Evolutionary conservation across 2,329 filamentous ascomycete species (phyloP), one percentile per base, ranked within the genome.

Genomic region (Scedosporium aurantiacum): DNA sequence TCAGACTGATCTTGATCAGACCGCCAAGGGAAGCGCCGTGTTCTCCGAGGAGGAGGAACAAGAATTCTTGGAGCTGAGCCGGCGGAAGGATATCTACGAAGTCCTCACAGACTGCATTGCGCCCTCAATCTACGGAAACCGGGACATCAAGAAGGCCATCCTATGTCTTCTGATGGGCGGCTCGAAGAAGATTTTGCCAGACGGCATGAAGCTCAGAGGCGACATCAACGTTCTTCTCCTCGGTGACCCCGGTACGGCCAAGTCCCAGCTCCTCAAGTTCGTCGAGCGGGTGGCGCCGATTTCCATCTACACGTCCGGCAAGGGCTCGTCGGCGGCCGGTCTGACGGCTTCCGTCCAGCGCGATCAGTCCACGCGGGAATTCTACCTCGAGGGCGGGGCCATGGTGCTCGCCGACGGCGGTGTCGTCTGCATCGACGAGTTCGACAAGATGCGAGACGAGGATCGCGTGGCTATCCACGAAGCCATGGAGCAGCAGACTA

Each of bases 401-500:
- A 97, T 99, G 94, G 94, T 99, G 3, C 84, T 99, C 18, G 94
- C 94, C 3, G 94, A 99, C 67, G 92, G 92, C 2, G 94, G 94
- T 68, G 93, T 97, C 1, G 94, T 97, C 8, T 97, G 94, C 74
- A 99, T 99, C 68, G 94, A 99, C 71, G 94, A 99, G 75, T 99
- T 99, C 71, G 94, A 99, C 78, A 99, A 99, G 80, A 99, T 99
- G 94, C 84, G 94, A 64, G 94, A 99, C 71, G 94, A 99, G 73
- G 94, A 99, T 69, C 84, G 94, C 67, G 94, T 97, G 5, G 94
- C 94, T 1, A 99, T 99, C 66, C 94, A 99, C 80, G 94, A 99
- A 82, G 94, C 94, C 63, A 99, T 99, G 94, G 94, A 99, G 73
- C 94, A 99, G 76, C 94, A 99, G 74, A 99, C 94, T 0, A 99